Base-by-base conservation (phyloP, 2,329 filamentous ascomycete genomes). In the Alternaria sp. region DNA sequence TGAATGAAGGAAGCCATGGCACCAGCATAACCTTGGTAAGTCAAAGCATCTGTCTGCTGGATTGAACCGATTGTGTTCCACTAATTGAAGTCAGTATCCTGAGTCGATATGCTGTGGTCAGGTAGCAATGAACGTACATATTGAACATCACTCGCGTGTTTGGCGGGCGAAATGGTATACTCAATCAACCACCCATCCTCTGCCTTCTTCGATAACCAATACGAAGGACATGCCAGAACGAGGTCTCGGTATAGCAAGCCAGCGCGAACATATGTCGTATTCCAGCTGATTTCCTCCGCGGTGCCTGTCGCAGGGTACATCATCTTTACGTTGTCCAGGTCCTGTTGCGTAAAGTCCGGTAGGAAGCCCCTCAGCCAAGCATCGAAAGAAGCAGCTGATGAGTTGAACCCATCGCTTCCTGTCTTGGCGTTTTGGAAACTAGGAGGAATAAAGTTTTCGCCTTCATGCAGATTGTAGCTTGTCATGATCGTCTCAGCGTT, bases 381-480 rank as follows among this genome's bases (percentile, higher is more conserved):
- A 22, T 84, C 77, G 65, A 88, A 88, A 3, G 81, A 83, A 0
- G 80, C 77, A 1, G 56, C 52, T 1, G 82, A 86, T 1, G 81
- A 80, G 63, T 87, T 87, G 69, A 85, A 88, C 0, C 81, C 79
- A 16, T 75, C 75, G 3, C 72, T 73, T 2, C 75, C 72, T 0
- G 68, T 68, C 64, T 14, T 54, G 0, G 63, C 61, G 48, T 75
- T 77, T 18, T 77, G 69, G 1, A 89, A 76, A 0, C 82, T 84
- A 0, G 82, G 70, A 0, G 86, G 86, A 22, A 88, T 78, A 66
- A 90, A 89, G 63, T 86, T 87, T 70, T 89, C 83, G 22, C 88
- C 87, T 73, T 89, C 87, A 68, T 88, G 84, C 0, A 84, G 81
- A 70, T 89, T 89, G 72, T 88, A 89, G 80, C 84, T 85, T n/a